These are phyloP conservation scores for Suhomyces emberorum DNA, from an alignment of 805 yeast genomes.

Conservation along the genomic window DNA sequence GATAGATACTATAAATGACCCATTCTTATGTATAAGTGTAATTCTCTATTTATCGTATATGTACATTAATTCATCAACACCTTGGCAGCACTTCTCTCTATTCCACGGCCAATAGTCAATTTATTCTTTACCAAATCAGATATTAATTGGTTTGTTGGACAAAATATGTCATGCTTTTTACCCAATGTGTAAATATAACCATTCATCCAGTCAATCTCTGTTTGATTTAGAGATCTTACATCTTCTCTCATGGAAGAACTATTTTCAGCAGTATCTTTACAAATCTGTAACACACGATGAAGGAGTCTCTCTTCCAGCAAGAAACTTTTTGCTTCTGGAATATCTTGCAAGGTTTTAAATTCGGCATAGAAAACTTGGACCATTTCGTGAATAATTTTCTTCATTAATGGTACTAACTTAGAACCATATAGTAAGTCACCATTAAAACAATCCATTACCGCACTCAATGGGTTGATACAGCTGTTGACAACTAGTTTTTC, in stretches of 20 bases:
- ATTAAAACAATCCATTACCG: conserved; percentile 72
- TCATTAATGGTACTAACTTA: conserved; percentile 32
- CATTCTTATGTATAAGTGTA: too few species aligned
- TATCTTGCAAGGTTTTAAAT: conserved; percentile 18
- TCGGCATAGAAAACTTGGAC: conserved; percentile 40
- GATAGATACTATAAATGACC: too few species aligned
- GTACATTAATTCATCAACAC: not conserved
- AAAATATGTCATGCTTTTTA: conserved; percentile 34
- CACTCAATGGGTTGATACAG: conserved; percentile 81
- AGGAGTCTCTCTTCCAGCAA: conserved; percentile 33
- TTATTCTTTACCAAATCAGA: conserved; percentile 42
- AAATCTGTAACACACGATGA: conserved; percentile 30
- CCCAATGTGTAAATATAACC: conserved; percentile 71
- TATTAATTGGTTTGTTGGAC: conserved; percentile 49
- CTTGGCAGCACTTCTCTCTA: conserved; percentile 18
- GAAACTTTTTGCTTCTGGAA: conserved; percentile 28
- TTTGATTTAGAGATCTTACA: conserved; percentile 47
- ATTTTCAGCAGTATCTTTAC: conserved; percentile 49
- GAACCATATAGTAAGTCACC: conserved; percentile 59
- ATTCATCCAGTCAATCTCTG: conserved; percentile 81
- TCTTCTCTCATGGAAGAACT: conserved; percentile 75
- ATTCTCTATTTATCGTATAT: not conserved
- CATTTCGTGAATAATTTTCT: conserved; percentile 44
- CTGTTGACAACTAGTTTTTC: conserved; percentile 78
- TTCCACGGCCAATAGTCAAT: conserved; percentile 26